Base-by-base conservation (phyloP, 495 filamentous ascomycete species). In the Neurospora tetraspora region DNA sequence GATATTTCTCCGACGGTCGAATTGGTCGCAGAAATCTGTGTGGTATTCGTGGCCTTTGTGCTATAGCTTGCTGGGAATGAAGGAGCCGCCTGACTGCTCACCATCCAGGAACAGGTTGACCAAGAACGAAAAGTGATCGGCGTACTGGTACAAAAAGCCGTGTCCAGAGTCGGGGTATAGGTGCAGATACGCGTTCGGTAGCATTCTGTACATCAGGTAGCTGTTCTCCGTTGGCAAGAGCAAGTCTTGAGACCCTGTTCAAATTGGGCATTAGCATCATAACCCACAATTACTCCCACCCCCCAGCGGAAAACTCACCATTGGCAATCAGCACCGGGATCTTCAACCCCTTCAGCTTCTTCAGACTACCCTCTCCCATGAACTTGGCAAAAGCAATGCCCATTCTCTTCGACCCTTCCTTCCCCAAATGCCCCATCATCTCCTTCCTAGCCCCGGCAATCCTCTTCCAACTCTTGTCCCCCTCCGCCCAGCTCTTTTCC, bases 321-420 rank as follows among this genome's bases (percentile, higher is more conserved):
- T 80, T 79, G 23, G 78, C 77, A 27, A 82, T 76, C 31, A 82
- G 73, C 16, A 82, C 78, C 12, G 79, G 79, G 68, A 81, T 80
- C 65, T 74, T 75, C 43, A 81, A 65, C 73, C 79, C 75, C 23
- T 69, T 61, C 39, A 81, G 70, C 59, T 77, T 71, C 20, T 80
- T 71, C 43, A 76, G 78, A 10, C 79, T 76, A 37, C 80, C 77
- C 34, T 75, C 68, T 23, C 70, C 73, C 45, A 70, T 73, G 38
- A 75, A 80, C 39, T 78, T 72, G 4, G 40, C 39, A 34, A 77
- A 76, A 2, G 77, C 73, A n/a, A 65, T 68, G 9, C 42, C 70
- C 73, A 81, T 79, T 39, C 71, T 72, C 36, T 77, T 75, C n/a
- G 73, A 69, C 6, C 71, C 40, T 53, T 78, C 79, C n/a, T 73